Conservation (phyloP, 257 asterid species). For the Catharanthus roseus region DNA sequence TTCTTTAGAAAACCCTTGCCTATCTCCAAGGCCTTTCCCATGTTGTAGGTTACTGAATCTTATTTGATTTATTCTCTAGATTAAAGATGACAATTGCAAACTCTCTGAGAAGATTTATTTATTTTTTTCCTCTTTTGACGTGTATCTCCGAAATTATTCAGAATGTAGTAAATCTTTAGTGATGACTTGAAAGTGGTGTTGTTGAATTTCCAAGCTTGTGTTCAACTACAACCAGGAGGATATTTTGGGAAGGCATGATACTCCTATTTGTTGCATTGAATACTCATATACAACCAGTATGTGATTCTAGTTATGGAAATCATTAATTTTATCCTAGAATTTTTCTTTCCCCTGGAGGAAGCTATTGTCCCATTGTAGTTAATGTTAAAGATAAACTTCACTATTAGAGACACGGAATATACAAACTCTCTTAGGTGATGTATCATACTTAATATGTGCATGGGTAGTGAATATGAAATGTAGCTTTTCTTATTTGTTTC, state of each 20-base stretch:
- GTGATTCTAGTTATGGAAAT: conserved; percentile 10
- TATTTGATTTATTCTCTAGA: background rate
- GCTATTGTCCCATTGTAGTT: background rate
- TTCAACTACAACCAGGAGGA: conserved; percentile 65
- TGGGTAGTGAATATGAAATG: background rate
- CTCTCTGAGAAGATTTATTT: background rate
- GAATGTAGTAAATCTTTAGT: background rate
- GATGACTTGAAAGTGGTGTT: conserved; percentile 8
- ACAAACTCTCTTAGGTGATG: background rate
- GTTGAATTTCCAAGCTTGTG: conserved; percentile 45
- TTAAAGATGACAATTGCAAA: background rate
- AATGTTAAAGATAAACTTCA: background rate
- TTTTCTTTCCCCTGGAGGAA: background rate
- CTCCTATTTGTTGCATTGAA: conserved; percentile 77
- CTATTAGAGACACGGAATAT: background rate
- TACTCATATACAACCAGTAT: conserved; percentile 76
- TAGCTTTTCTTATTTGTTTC: background rate
- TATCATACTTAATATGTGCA: background rate
- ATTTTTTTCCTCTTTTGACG: background rate
- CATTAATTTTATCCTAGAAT: background rate
- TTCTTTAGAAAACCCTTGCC: no score
- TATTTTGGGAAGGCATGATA: conserved; percentile 66
- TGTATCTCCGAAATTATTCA: background rate
- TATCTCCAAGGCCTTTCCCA: no score
- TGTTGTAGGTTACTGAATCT: background rate